These are phyloP conservation scores for Clarireedia paspali DNA, from an alignment of 2,329 filamentous ascomycete species.

Conservation along the genomic window DNA sequence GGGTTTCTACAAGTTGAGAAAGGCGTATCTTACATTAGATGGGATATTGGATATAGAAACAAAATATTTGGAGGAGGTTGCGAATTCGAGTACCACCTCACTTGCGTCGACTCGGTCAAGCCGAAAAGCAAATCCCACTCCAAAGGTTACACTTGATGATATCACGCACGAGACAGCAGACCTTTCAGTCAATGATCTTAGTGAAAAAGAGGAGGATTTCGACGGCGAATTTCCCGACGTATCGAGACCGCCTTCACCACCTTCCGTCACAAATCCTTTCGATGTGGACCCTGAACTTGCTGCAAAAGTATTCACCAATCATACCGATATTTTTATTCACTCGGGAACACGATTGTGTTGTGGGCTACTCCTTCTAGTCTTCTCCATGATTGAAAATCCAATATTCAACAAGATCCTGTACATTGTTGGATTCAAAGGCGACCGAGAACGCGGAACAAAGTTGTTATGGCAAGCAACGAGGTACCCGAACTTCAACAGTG, in stretches of 20 bases:
- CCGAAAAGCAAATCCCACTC: not conserved
- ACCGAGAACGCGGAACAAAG: constrained; percentile 70
- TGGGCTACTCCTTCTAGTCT: constrained; percentile 73
- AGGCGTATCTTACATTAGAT: constrained; percentile 79
- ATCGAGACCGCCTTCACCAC: not conserved
- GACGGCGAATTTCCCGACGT: not conserved
- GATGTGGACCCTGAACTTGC: constrained; percentile 34
- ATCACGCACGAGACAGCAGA: not conserved
- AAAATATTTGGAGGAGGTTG: constrained; percentile 36
- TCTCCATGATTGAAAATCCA: constrained; percentile 82
- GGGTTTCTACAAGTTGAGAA: constrained; percentile 87
- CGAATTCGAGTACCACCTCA: constrained; percentile 12
- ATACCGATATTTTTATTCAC: constrained; percentile 81
- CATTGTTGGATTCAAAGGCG: constrained; percentile 85
- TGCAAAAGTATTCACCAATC: constrained; percentile 59
- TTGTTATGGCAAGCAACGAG: constrained; percentile 89
- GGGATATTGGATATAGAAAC: constrained; percentile 69
- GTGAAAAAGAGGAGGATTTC: not conserved
- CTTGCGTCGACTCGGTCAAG: constrained; percentile 5
- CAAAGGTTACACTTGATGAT: not conserved
- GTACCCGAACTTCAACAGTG: constrained; percentile 86
- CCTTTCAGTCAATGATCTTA: not conserved
- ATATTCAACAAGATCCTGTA: constrained; percentile 80
- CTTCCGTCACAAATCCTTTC: constrained; percentile 16
- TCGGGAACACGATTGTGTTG: constrained; percentile 86